These are phyloP conservation scores for Lasiodiplodia hormozganensis DNA, from an alignment of 2,329 filamentous ascomycete species.

Conservation along the genomic window DNA sequence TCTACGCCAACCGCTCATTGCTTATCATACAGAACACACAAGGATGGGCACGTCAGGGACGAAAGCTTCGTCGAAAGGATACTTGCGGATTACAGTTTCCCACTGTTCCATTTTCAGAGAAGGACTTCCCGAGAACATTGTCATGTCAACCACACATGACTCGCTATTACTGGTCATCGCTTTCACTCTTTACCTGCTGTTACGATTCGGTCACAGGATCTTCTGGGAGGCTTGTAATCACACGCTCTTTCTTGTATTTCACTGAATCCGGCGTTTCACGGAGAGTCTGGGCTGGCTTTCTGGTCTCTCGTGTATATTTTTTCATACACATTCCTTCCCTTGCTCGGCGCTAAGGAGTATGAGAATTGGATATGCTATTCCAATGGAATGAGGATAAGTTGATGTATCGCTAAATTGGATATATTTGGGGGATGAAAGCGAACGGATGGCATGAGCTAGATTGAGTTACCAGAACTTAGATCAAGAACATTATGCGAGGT, in stretches of 20 bases:
- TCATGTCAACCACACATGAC: background rate
- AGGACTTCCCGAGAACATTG: background rate
- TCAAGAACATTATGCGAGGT: no score
- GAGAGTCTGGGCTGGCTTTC: background rate
- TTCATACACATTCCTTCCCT: background rate
- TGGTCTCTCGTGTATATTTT: background rate
- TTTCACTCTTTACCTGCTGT: background rate
- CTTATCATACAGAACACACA: background rate
- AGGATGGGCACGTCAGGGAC: background rate
- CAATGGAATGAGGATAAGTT: background rate
- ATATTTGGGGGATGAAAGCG: background rate
- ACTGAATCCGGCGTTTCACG: background rate
- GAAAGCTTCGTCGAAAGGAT: background rate
- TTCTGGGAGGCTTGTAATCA: background rate
- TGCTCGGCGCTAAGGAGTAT: background rate
- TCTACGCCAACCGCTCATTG: background rate
- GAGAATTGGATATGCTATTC: background rate
- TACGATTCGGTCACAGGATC: background rate
- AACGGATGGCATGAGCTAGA: background rate
- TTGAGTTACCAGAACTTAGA: background rate
- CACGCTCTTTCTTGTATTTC: background rate
- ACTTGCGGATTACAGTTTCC: background rate
- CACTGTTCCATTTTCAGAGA: background rate
- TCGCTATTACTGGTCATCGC: no score
- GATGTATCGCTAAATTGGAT: background rate